Percentiles rank a stretch among this genome's conserved stretches.
Conservation (phyloP, 2,329 filamentous ascomycete species). For the Alternaria hordeiaustralica region DNA sequence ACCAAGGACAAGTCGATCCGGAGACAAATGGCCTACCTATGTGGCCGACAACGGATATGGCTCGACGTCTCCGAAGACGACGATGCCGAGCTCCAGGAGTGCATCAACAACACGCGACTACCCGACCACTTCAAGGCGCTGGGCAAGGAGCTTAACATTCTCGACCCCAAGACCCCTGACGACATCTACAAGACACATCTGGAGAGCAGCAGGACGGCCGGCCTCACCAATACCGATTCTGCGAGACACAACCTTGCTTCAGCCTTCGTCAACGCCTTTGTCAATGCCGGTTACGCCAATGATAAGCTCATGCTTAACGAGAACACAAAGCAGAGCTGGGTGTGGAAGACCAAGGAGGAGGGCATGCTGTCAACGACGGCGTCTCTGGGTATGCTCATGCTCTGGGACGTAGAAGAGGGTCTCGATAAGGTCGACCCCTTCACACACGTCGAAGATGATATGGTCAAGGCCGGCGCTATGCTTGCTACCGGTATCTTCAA, state of each 20-base stretch:
- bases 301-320: constrained; percentile 98
- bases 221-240: constrained; percentile 93
- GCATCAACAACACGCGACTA: constrained; percentile 84
- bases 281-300: constrained; percentile 92
- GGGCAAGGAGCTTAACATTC: constrained; percentile 93
- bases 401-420: constrained; percentile 93
- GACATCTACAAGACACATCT: constrained; percentile 99
- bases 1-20: constrained; percentile 82
- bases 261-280: constrained; percentile 95
- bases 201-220: constrained; percentile 90
- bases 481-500: constrained; percentile 96
- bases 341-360: constrained; percentile 99
- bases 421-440: constrained; percentile 95
- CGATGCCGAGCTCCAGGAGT: constrained; percentile 77
- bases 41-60: constrained; percentile 88
- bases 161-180: constrained; percentile 95
- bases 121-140: constrained; percentile 93
- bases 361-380: constrained; percentile 97
- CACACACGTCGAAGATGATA: constrained; percentile 81
- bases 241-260: constrained; percentile 94
- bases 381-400: constrained; percentile 85
- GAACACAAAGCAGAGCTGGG: constrained; percentile 84
- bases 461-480: constrained; percentile 89
- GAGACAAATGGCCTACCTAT: constrained; percentile 92
- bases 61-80: constrained; percentile 75